Evolutionary conservation across 108 stramenopile species (phyloP), one percentile per base, ranked within the genome.

Genomic region (Nannochloropsis gaditana): DNA sequence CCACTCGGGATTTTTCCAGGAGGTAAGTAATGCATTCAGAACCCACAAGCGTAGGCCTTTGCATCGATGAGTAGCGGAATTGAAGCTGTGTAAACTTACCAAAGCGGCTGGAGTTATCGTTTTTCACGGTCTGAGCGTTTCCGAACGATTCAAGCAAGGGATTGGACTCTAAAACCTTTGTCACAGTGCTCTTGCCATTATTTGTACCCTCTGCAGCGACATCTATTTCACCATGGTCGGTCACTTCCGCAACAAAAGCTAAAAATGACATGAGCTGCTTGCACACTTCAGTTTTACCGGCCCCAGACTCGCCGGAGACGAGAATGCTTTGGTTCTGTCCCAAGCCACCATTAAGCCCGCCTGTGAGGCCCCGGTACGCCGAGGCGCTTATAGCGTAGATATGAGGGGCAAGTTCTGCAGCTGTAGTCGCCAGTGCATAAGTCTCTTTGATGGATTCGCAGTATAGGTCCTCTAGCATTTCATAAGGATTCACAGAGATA

Each of bases 1-100:
- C 85, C 3, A 93, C 87, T 9, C 93, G 89, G 83, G 82, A 89
- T 86, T 92, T 92, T 85, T 93, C 93, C 73, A 93, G 91, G 31
- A 93, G 90, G 59, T 92, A 92, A 8, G 89, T 93, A 21, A 59
- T 80, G 79, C 86, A 87, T 10, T 79, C 44, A 21, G 79, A 79
- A 31, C 86, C 83, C 21, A 82, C 83, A 4, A 87, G 45, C 83
- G 41, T 3, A 45, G 31, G 31, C 89, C 88, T 86, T 44, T 85
- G 50, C 19, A 82, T 59, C 41, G 41, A 41, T 5, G 43, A 43
- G 83, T 87, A 43, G 84, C 88, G 82, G 80, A 92, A 92, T 21
- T 85, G 83, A 9, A 93, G 81, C 83, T 91, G 85, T 42, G 92
- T 93, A 86, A 92, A 92, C 83, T 92, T 92, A 3, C 93, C 93